Conservation (phyloP, 2,329 filamentous ascomycete species). For the Leptodontidium sp. region DNA sequence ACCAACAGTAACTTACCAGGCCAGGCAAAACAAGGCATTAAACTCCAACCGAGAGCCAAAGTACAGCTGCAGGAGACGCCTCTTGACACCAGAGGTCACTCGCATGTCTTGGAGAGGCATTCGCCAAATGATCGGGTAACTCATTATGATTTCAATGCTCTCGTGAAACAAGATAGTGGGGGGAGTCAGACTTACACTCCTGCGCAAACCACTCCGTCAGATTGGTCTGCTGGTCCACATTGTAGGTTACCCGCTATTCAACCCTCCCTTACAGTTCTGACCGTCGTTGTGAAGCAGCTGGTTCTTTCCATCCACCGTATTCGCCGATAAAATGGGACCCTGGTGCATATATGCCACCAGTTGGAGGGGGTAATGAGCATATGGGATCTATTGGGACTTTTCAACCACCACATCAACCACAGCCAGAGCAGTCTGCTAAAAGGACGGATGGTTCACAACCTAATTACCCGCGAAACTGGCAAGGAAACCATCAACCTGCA, state of each 20-base stretch:
- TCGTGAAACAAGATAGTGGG: constrained; percentile 31
- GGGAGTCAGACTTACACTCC: constrained; percentile 11
- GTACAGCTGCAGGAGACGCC: constrained; percentile 14
- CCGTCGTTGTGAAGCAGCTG: background rate
- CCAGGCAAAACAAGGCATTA: background rate
- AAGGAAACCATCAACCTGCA: constrained; percentile 3
- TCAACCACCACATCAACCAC: background rate
- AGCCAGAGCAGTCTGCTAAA: background rate
- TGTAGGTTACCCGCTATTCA: constrained; percentile 26
- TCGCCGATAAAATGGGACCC: constrained; percentile 12
- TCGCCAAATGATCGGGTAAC: constrained; percentile 21
- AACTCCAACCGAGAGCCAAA: constrained; percentile 6
- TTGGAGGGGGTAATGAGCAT: background rate
- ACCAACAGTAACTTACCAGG: background rate
- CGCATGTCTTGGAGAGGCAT: constrained; percentile 6
- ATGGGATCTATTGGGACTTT: background rate
- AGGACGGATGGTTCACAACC: background rate
- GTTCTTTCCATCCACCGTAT: background rate
- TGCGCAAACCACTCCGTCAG: constrained; percentile 23
- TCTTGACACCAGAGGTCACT: constrained; percentile 34
- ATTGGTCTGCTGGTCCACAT: constrained; percentile 33
- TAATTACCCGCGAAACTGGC: constrained; percentile 11
- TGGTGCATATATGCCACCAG: background rate
- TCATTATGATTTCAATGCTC: constrained; percentile 42
- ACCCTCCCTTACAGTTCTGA: constrained; percentile 19